Evolutionary conservation across 2,329 filamentous ascomycete genomes (phyloP).

Genomic region (Fusarium cicatricum): DNA sequence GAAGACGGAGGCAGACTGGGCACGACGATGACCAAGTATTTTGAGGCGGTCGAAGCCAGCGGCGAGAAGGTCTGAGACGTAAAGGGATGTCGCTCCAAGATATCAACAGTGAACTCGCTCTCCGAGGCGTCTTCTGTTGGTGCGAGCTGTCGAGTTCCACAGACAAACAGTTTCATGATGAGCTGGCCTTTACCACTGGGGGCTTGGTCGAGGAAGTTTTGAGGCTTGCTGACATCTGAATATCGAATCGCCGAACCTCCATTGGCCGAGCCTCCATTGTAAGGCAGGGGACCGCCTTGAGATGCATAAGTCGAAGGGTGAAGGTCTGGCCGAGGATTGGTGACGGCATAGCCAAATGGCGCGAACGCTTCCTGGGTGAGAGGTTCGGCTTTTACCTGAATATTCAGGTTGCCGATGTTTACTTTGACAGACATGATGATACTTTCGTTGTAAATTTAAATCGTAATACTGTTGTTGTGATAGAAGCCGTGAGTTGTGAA

Average conservation of each 20-base stretch:
- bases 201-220: constrained; percentile 73
- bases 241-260: constrained; percentile 92
- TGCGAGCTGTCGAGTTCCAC: constrained; percentile 54
- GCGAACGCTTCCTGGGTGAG: constrained; percentile 75
- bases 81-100: constrained; percentile 92
- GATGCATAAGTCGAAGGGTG: constrained; percentile 58
- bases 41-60: constrained; percentile 60
- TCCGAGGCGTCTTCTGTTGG: constrained; percentile 15
- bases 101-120: constrained; percentile 64
- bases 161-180: constrained; percentile 90
- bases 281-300: constrained; percentile 49
- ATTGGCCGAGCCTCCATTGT: constrained; percentile 71
- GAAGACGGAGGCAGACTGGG: constrained; percentile 67
- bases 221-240: constrained; percentile 76
- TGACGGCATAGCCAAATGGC: constrained; percentile 83
- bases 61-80: constrained; percentile 95
- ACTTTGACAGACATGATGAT: constrained; percentile 41
- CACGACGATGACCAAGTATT: constrained; percentile 89
- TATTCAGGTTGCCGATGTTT: constrained; percentile 31
- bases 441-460: not conserved
- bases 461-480: not conserved
- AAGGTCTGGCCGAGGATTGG: constrained; percentile 71
- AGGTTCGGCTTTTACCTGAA: constrained; percentile 64
- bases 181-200: constrained; percentile 64
- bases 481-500: not conserved